These are phyloP conservation scores for Erysimum pusillum DNA, from an alignment of 441 rosid species.

Conservation along the genomic window DNA sequence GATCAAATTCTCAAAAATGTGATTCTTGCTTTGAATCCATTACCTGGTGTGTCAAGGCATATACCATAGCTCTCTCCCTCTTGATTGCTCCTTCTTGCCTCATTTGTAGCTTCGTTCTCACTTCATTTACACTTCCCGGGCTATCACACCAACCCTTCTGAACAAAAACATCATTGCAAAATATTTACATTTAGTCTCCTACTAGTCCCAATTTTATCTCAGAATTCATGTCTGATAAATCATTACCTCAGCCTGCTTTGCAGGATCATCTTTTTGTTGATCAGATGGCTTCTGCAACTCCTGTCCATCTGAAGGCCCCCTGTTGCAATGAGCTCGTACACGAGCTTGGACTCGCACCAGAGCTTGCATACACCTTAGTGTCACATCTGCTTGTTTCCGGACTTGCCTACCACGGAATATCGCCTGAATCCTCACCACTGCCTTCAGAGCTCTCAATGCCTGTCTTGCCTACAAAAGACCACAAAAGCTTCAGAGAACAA, in stretches of 20 bases:
- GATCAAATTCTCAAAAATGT: neutral
- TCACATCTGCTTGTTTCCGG: conserved; percentile 90
- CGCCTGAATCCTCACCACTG: conserved; percentile 92
- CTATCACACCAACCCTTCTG: conserved; percentile 86
- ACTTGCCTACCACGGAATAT: conserved; percentile 89
- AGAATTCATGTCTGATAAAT: neutral
- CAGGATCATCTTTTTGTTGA: conserved; percentile 48
- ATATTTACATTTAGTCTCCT: neutral
- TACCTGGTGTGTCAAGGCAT: conserved; percentile 77
- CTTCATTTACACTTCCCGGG: conserved; percentile 70
- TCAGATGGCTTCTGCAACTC: conserved; percentile 46
- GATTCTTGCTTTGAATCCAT: neutral
- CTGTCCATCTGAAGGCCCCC: conserved; percentile 52
- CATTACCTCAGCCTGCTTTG: conserved; percentile 78
- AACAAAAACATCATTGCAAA: conserved; percentile 36
- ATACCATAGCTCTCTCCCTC: conserved; percentile 91
- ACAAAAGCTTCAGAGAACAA: conserved; percentile 25
- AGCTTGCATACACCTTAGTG: conserved; percentile 96
- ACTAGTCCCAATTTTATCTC: neutral
- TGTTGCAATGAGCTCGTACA: conserved; percentile 65
- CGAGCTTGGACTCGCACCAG: conserved; percentile 90
- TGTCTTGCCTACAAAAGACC: conserved; percentile 67
- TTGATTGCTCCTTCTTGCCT: conserved; percentile 82
- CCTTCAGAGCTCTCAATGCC: conserved; percentile 87
- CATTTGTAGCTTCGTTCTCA: conserved; percentile 67